Conservation (phyloP, 805 yeast species). For the Starmerella floricola region DNA sequence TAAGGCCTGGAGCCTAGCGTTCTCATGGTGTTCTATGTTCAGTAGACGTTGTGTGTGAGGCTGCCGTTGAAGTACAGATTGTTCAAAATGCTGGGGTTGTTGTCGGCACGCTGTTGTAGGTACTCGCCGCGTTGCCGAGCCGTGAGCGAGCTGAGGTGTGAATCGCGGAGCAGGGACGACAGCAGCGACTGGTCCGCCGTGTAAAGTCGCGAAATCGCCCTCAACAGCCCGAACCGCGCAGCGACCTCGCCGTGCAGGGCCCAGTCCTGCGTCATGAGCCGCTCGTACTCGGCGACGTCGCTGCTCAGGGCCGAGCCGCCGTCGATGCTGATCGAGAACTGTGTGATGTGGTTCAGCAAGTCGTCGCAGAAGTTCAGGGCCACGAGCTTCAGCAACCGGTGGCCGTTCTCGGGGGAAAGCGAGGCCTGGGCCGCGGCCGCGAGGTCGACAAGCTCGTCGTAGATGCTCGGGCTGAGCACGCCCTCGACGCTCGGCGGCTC, state of each 20-base stretch:
- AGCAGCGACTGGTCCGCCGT: slow-evolving; percentile 73
- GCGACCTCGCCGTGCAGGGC: slow-evolving; percentile 41
- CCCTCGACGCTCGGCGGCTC: slow-evolving; percentile 28
- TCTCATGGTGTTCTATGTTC: no score
- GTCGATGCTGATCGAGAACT: slow-evolving; percentile 59
- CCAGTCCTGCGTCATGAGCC: slow-evolving; percentile 52
- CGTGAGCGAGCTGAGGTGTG: slow-evolving; percentile 57
- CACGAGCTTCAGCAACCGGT: slow-evolving; percentile 40
- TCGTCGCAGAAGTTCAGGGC: slow-evolving; percentile 48
- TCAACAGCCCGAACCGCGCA: slow-evolving; percentile 53
- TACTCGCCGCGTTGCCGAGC: slow-evolving; percentile 30
- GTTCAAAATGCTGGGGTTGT: slow-evolving; percentile 11
- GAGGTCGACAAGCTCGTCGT: slow-evolving; percentile 39
- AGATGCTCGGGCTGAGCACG: slow-evolving; percentile 33
- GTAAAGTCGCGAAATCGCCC: slow-evolving; percentile 73
- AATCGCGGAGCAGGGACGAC: slow-evolving; percentile 68
- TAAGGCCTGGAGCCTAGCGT: no score
- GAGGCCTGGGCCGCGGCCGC: slow-evolving; percentile 33
- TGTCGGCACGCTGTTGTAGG: slow-evolving; percentile 20
- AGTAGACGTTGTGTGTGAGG: background rate
- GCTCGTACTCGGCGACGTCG: slow-evolving; percentile 69
- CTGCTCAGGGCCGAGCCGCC: slow-evolving; percentile 77
- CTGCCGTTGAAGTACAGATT: slow-evolving; percentile 18
- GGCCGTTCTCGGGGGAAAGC: slow-evolving; percentile 39
- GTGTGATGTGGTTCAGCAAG: slow-evolving; percentile 60